phyloP scores from a whole-genome alignment of 2,329 filamentous ascomycete genomes.

The Penicillium corylophilum region DNA sequence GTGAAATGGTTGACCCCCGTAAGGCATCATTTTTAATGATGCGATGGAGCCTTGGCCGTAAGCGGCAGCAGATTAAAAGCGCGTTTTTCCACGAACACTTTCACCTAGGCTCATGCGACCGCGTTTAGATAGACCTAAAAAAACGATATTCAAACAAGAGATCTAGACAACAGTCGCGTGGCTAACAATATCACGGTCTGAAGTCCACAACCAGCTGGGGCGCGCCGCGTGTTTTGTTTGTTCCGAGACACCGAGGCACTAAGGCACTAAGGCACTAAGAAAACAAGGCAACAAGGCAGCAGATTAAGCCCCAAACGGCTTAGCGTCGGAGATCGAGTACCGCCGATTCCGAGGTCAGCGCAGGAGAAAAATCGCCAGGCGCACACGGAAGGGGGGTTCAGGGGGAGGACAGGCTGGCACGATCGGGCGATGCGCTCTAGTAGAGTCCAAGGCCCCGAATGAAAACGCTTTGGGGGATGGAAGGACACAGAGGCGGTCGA shows the following conservation, averaged over 20 bases:
- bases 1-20: slow-evolving; percentile 33
- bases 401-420: slow-evolving; percentile 12
- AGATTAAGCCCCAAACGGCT: slow-evolving; percentile 13
- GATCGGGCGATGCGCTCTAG: slow-evolving; percentile 1
- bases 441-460: neutral
- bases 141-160: neutral
- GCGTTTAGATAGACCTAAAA: neutral
- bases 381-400: slow-evolving; percentile 21
- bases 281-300: slow-evolving; percentile 6
- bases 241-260: slow-evolving; percentile 18
- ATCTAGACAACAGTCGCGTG: slow-evolving; percentile 9
- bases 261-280: slow-evolving; percentile 12
- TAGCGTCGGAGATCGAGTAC: slow-evolving; percentile 24
- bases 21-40: slow-evolving; percentile 36
- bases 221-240: slow-evolving; percentile 30
- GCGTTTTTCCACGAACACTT: slow-evolving; percentile 1
- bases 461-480: slow-evolving; percentile 5
- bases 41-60: slow-evolving; percentile 12
- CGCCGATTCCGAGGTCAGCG: slow-evolving; percentile 18
- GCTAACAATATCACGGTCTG: slow-evolving; percentile 9
- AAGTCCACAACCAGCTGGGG: slow-evolving; percentile 11
- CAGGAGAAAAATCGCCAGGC: slow-evolving; percentile 24
- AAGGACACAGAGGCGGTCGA: slow-evolving; percentile 14
- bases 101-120: slow-evolving; percentile 15
- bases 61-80: slow-evolving; percentile 15